Conservation (phyloP, 2,329 filamentous ascomycete species). For the Ophiostoma perfectum region DNA sequence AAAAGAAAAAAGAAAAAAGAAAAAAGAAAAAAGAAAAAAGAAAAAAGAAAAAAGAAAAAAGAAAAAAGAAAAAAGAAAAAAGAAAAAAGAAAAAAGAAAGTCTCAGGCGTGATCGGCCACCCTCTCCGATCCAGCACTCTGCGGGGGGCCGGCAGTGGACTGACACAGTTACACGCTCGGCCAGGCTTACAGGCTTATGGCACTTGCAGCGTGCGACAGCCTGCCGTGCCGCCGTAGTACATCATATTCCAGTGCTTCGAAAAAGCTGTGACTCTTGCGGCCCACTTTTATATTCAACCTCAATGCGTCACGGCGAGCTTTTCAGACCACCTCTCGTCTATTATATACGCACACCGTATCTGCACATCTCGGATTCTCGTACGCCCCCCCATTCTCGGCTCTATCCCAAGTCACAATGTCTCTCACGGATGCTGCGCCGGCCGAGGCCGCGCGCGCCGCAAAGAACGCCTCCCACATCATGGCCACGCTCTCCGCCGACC, state of each 20-base stretch:
- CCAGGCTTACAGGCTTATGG: no score
- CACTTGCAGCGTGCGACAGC: no score
- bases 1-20: no score
- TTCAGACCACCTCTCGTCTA: no score
- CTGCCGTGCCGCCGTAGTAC: neutral
- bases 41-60: no score
- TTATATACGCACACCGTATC: no score
- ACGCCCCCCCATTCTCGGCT: no score
- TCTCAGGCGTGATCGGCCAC: constrained; percentile 15
- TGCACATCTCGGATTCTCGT: no score
- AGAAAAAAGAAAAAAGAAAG: neutral
- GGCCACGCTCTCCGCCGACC: constrained; percentile 67
- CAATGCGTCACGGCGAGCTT: neutral
- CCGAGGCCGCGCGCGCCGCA: constrained; percentile 70
- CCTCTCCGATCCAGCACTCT: constrained; percentile 19
- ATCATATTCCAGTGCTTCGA: neutral
- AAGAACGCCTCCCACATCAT: constrained; percentile 77
- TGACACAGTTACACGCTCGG: no score
- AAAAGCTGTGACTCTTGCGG: constrained; percentile 15
- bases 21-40: no score
- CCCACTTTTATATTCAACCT: constrained; percentile 13
- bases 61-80: no score
- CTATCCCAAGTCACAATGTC: constrained; percentile 57
- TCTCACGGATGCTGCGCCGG: constrained; percentile 75
- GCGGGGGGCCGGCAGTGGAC: neutral